Evolutionary conservation across 108 stramenopile genomes (phyloP).

Genomic region (Cyclotella choctawhatcheeana): DNA sequence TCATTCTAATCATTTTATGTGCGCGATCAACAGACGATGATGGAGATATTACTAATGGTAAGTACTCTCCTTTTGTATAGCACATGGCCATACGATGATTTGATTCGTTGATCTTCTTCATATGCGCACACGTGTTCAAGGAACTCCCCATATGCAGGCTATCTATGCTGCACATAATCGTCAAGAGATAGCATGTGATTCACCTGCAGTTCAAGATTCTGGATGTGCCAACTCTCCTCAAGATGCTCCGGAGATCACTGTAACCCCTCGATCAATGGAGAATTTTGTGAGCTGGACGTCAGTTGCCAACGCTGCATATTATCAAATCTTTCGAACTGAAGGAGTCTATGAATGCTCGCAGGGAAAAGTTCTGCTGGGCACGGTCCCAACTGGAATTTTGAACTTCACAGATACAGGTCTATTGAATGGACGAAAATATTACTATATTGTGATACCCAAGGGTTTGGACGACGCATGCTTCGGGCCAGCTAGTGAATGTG

Average conservation of each 20-base stretch:
- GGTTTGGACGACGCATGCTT: constrained; percentile 9
- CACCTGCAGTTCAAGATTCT: background rate
- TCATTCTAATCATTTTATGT: background rate
- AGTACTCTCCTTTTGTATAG: too few relatives aligned
- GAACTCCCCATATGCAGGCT: constrained; percentile 32
- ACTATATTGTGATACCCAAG: constrained; percentile 17
- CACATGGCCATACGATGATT: too few relatives aligned
- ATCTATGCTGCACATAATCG: constrained; percentile 10
- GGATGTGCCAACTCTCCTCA: constrained; percentile 11
- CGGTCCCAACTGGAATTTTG: background rate
- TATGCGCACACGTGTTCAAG: too few relatives aligned
- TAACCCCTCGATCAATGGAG: constrained; percentile 2
- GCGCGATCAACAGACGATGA: constrained; percentile 5
- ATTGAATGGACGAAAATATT: constrained; percentile 33
- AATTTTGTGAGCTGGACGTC: constrained; percentile 6
- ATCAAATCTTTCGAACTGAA: constrained; percentile 31
- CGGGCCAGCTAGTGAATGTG: constrained; percentile 10
- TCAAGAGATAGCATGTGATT: constrained; percentile 28
- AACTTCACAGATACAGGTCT: constrained; percentile 21
- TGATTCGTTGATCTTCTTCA: too few relatives aligned
- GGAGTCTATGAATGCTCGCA: constrained; percentile 18
- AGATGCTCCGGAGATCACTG: background rate
- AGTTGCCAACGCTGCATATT: constrained; percentile 9
- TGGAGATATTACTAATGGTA: constrained; percentile 26
- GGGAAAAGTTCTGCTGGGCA: constrained; percentile 20